Conservation (phyloP, 1,284 basidiomycete species). For the Puccinia novopanici region DNA sequence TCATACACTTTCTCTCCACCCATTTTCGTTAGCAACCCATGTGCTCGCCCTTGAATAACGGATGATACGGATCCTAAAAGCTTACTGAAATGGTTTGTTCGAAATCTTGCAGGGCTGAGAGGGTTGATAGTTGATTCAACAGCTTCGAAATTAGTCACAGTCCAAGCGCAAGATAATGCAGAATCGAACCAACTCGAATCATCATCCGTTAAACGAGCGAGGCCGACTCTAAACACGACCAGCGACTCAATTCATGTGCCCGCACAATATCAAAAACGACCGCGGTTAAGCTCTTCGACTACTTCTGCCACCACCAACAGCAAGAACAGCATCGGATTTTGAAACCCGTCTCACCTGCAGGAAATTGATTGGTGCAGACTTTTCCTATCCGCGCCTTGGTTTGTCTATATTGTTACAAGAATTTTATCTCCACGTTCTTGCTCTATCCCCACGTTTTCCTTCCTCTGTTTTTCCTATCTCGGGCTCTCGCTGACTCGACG, state of each 20-base stretch:
- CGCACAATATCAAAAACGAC: constrained; percentile 21
- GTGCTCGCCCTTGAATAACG: too few relatives aligned
- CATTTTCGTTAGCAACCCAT: not conserved
- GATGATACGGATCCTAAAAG: too few relatives aligned
- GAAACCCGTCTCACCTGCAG: not conserved
- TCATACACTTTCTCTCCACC: not conserved
- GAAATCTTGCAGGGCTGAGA: constrained; percentile 34
- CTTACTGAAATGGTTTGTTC: too few relatives aligned
- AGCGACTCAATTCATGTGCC: constrained; percentile 30
- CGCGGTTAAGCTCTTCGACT: not conserved
- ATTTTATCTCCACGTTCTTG: not conserved
- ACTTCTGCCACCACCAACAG: constrained; percentile 2
- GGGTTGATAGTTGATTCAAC: constrained; percentile 48
- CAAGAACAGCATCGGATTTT: not conserved
- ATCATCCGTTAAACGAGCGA: not conserved
- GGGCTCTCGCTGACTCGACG: not conserved
- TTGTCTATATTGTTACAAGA: not conserved
- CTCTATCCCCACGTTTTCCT: not conserved
- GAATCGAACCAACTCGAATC: constrained; percentile 21
- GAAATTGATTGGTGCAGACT: not conserved
- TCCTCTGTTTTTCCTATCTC: not conserved
- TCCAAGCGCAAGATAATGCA: constrained; percentile 7
- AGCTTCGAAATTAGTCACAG: constrained; percentile 25
- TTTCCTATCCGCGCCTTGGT: not conserved
- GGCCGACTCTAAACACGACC: not conserved